A percentile compares a stretch with the other conserved stretches of the same genome.
Evolutionary conservation across 805 yeast species (phyloP).

Genomic region (Kodamaea neixiangensis): DNA sequence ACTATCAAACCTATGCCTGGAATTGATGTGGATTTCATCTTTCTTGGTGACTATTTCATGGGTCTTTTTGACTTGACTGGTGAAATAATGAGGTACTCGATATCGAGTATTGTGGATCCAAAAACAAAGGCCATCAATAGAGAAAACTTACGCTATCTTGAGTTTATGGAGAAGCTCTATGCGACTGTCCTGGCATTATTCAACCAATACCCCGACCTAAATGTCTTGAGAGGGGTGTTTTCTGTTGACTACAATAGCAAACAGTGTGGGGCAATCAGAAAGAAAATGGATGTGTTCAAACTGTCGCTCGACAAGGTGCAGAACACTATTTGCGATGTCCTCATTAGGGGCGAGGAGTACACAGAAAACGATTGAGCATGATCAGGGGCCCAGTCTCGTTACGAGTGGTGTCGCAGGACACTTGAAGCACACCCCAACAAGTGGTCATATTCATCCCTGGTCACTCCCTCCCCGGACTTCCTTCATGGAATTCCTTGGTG

Average conservation of each 20-base stretch:
- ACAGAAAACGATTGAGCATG: background rate
- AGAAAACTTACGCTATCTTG: constrained; percentile 15
- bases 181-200: constrained; percentile 14
- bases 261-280: constrained; percentile 16
- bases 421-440: background rate
- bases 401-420: background rate
- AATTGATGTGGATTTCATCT: constrained; percentile 13
- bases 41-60: constrained; percentile 35
- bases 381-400: background rate
- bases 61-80: constrained; percentile 46
- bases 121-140: constrained; percentile 14
- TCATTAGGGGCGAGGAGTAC: constrained; percentile 22
- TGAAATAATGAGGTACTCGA: constrained; percentile 42
- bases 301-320: constrained; percentile 27
- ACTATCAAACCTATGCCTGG: background rate
- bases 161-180: constrained; percentile 20
- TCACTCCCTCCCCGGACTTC: background rate
- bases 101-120: constrained; percentile 23
- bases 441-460: background rate
- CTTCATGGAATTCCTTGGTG: background rate
- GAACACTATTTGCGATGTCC: constrained; percentile 21
- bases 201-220: constrained; percentile 19
- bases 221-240: constrained; percentile 20
- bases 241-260: constrained; percentile 14
- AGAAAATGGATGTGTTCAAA: constrained; percentile 25